Evolutionary conservation across 305 asterid genomes (phyloP).

Genomic region (Fraxinus nigra): DNA sequence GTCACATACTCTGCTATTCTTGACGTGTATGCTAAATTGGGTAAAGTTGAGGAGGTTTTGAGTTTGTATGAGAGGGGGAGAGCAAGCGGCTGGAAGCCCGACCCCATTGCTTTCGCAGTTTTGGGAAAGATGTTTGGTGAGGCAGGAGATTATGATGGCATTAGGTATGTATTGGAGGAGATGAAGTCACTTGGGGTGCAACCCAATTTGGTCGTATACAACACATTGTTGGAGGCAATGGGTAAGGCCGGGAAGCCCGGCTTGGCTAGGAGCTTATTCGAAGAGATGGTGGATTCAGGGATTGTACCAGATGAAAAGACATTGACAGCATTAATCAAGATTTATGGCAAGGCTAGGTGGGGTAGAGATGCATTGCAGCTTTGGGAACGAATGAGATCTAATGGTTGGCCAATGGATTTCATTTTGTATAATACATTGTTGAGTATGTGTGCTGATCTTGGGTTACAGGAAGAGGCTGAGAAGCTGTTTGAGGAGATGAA

Average conservation of each 20-base stretch:
- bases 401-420: conserved; percentile 91
- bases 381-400: conserved; percentile 80
- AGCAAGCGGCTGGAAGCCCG: conserved; percentile 95
- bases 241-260: conserved; percentile 94
- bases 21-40: conserved; percentile 82
- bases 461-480: conserved; percentile 83
- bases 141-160: conserved; percentile 94
- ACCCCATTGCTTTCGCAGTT: conserved; percentile 68
- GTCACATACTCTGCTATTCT: conserved; percentile 87
- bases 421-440: conserved; percentile 75
- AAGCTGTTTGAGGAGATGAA: conserved; percentile 73
- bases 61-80: conserved; percentile 87
- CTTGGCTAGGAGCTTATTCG: conserved; percentile 75
- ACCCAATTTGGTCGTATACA: conserved; percentile 83
- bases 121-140: conserved; percentile 86
- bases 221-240: conserved; percentile 80
- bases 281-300: conserved; percentile 83
- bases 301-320: conserved; percentile 74
- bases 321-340: conserved; percentile 74
- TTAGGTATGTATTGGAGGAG: conserved; percentile 70
- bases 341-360: conserved; percentile 94
- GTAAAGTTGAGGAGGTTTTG: conserved; percentile 86
- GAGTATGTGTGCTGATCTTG: conserved; percentile 97
- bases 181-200: conserved; percentile 73
- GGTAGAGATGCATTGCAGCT: conserved; percentile 77